Evolutionary conservation across 441 rosid species (phyloP).

Genomic region (Omphalea diandra): DNA sequence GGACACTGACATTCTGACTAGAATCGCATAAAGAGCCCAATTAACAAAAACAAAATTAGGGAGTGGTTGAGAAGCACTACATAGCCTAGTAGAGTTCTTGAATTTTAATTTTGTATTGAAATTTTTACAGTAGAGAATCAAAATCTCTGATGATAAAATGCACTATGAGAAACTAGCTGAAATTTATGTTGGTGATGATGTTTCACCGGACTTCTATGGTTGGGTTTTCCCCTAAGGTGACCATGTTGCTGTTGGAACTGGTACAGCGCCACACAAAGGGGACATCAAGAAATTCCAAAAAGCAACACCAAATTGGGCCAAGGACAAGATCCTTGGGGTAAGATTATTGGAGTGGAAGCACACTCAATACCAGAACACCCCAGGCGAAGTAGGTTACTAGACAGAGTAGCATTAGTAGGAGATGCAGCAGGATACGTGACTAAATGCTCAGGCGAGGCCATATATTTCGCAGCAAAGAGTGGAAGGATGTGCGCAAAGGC

Average conservation of each 20-base stretch:
- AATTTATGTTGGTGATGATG: conserved; percentile 95
- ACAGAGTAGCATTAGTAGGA: conserved; percentile 77
- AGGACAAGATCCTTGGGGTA: conserved; percentile 87
- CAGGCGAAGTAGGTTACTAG: conserved; percentile 57
- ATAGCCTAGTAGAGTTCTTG: too few species aligned
- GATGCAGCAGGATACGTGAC: conserved; percentile 96
- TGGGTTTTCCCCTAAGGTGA: conserved; percentile 98
- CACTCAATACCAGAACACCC: conserved; percentile 94
- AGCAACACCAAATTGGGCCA: conserved; percentile 83
- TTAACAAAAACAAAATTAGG: too few species aligned
- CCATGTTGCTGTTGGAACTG: conserved; percentile 95
- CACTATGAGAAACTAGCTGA: conserved; percentile 86
- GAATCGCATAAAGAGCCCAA: too few species aligned
- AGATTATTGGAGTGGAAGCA: conserved; percentile 86
- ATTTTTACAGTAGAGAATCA: conserved; percentile 77
- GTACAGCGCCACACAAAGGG: conserved; percentile 87
- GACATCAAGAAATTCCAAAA: conserved; percentile 91
- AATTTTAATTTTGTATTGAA: too few species aligned
- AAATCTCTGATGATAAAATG: conserved; percentile 84
- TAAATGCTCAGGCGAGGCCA: conserved; percentile 88
- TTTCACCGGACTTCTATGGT: conserved; percentile 89
- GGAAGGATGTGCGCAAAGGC: conserved; percentile 97
- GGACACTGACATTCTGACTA: too few species aligned
- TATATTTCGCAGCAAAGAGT: conserved; percentile 91
- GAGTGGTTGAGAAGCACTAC: too few species aligned